phyloP scores from a whole-genome alignment of 2,329 filamentous ascomycete genomes.

The Chalaropsis ovoidea region DNA sequence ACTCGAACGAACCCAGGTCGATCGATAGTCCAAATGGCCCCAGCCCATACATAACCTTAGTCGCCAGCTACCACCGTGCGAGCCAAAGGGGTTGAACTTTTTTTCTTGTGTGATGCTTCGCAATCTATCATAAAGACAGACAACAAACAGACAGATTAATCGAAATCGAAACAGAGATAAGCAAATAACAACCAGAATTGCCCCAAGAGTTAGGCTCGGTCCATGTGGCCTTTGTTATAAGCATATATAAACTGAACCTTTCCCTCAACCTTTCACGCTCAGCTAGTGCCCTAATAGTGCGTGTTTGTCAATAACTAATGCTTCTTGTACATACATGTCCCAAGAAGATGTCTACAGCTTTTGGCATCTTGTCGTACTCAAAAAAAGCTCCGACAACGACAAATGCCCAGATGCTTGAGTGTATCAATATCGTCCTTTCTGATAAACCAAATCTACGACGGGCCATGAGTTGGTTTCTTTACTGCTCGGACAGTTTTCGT shows the following conservation, averaged over 20 bases:
- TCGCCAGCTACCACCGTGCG: not conserved
- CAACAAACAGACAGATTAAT: conserved; percentile 17
- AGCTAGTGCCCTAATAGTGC: not conserved
- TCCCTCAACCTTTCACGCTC: not conserved
- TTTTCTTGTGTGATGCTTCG: conserved; percentile 7
- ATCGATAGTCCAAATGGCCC: not conserved
- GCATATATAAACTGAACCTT: conserved; percentile 22
- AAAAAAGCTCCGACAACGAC: too few relatives aligned
- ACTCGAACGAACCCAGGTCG: not conserved
- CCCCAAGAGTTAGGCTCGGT: conserved; percentile 20
- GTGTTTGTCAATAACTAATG: not conserved
- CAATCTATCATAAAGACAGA: conserved; percentile 12
- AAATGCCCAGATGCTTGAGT: too few relatives aligned
- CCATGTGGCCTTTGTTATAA: conserved; percentile 22
- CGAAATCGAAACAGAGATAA: conserved; percentile 17
- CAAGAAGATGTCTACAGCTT: too few relatives aligned
- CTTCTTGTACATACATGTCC: too few relatives aligned
- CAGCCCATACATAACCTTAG: not conserved
- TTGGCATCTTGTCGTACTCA: too few relatives aligned
- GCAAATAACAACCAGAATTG: conserved; percentile 28
- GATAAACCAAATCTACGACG: too few relatives aligned
- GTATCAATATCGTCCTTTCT: too few relatives aligned
- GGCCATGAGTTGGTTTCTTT: too few relatives aligned
- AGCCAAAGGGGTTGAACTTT: not conserved
- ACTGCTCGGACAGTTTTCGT: too few relatives aligned